Base-by-base conservation (phyloP, 1,284 basidiomycete genomes). In the Naganishia cerealis region DNA sequence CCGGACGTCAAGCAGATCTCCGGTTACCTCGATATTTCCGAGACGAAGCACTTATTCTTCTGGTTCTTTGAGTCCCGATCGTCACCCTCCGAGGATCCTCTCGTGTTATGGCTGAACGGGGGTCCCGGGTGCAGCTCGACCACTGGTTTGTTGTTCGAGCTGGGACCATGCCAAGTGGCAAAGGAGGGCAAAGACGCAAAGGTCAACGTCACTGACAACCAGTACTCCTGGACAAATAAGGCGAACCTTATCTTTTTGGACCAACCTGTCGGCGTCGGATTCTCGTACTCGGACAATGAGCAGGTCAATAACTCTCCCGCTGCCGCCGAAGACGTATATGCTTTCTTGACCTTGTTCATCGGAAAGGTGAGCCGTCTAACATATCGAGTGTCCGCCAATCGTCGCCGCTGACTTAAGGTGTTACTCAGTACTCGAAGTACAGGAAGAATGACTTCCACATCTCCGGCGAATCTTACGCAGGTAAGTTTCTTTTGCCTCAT, bases 291-390 rank as follows among this genome's bases (percentile, higher is more conserved):
- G 15, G 83, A 84, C 56, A 85, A 86, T 21, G 87, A 86, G 2
- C 84, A 83, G 3, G 90, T 96, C 69, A 81, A 83, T 77, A 85
- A 81, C 74, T 83, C 84, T 36, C 83, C 82, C 42, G 82, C 81
- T 21, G 83, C 84, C 9, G 85, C 84, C 57, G 81, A 83, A 76
- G 93, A 96, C 73, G 91, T 95, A 26, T 92, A 92, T 74, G 90
- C 90, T 1, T 95, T 96, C 86, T 83, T 95, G 59, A 84, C 92
- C 75, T 85, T 96, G 53, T 96, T 96, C 86, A 83, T 94, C 70
- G 81, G 84, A 16, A 72, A 71, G 83, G 88, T 66, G 88, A 85
- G 76, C 68, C 8, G 1, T 33, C 9, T n/a, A 8, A 10, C 10
- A 43, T 2, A 33, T 33, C 5, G 3, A 38, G 29, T 12, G 16